Evolutionary conservation across 768 basidiomycete species (phyloP), one percentile per base, ranked within the genome.

Genomic region (Pholiota conissans): DNA sequence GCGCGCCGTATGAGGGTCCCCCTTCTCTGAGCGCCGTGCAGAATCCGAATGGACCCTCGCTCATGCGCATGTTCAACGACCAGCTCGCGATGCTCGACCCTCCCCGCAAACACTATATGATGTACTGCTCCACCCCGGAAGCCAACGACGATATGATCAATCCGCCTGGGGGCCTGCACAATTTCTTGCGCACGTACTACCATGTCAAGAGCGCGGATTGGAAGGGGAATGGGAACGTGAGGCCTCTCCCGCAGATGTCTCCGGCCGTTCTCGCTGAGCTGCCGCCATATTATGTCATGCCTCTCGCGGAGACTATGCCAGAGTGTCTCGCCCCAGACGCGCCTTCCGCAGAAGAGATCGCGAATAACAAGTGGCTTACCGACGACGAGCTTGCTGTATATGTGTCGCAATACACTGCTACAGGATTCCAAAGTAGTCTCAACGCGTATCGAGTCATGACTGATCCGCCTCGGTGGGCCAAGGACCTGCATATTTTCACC

Each of bases 251-350:
- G 1, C 64, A 65, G 4, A 57, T 69, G 10, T 72, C 72, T 16
- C 69, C 73, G 0, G 50, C 59, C 18, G 69, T 75, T 46, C 67
- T 83, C 32, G 72, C 77, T 2, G 65, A 63, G 3, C 61, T 87
- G 26, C 85, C 86, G 6, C 73, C 74, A 14, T 87, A 86, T 74
- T 86, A 87, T 64, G 71, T 86, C 65, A 86, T 88, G 84, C 80
- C 76, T 20, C 65, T 76, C 9, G 59, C 75, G n/a, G 71, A 76
- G 34, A 79, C 73, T 46, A 87, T 87, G 85, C 79, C 81, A 0
- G 69, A 82, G 52, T 67, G 76, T 26, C 73, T 85, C 30, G 61
- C 58, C 13, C 66, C 69, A 16, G 63, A 75, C 16, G 69, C 69
- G 3, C 77, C 76, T 7, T 69, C 71, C 2, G 32, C 65, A 30